Evolutionary conservation across 1,284 basidiomycete genomes (phyloP).

Genomic region (Sparassis latifolia): DNA sequence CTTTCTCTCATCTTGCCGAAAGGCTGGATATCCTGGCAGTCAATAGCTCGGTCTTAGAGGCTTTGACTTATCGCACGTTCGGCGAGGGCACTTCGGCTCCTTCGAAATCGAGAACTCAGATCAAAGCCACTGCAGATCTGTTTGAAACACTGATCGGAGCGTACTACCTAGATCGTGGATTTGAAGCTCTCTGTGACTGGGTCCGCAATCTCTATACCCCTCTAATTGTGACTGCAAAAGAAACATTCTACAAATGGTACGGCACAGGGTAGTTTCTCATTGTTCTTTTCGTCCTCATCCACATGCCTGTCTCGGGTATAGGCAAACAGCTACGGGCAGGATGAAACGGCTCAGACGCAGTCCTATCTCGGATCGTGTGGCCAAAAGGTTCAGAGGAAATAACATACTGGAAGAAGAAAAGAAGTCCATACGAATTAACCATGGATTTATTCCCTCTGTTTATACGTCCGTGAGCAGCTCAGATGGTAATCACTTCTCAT

Average conservation of each 20-base stretch:
- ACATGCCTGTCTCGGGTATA: conserved; percentile 2
- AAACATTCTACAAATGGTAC: conserved; percentile 14
- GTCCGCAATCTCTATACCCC: conserved; percentile 19
- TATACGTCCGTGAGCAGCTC: too few relatives aligned
- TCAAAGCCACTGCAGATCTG: conserved; percentile 26
- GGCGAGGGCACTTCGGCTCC: conserved; percentile 17
- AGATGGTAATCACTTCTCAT: too few relatives aligned
- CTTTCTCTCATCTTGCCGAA: conserved; percentile 25
- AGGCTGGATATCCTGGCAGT: conserved; percentile 26
- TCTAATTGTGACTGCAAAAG: conserved; percentile 15
- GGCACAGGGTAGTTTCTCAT: conserved; percentile 18
- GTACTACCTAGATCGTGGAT: conserved; percentile 23
- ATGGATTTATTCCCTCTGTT: too few relatives aligned
- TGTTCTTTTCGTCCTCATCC: conserved; percentile 18
- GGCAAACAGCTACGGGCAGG: not conserved
- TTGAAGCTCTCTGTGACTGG: conserved; percentile 23
- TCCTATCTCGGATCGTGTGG: not conserved
- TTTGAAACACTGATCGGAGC: conserved; percentile 28
- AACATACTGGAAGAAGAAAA: too few relatives aligned
- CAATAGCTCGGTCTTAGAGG: conserved; percentile 15
- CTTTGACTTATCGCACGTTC: conserved; percentile 19
- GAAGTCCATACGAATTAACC: too few relatives aligned
- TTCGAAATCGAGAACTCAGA: conserved; percentile 9
- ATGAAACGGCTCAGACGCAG: not conserved
- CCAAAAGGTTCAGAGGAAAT: too few relatives aligned